Base-by-base conservation (phyloP, 805 yeast genomes). In the Ogataea pignaliae region DNA sequence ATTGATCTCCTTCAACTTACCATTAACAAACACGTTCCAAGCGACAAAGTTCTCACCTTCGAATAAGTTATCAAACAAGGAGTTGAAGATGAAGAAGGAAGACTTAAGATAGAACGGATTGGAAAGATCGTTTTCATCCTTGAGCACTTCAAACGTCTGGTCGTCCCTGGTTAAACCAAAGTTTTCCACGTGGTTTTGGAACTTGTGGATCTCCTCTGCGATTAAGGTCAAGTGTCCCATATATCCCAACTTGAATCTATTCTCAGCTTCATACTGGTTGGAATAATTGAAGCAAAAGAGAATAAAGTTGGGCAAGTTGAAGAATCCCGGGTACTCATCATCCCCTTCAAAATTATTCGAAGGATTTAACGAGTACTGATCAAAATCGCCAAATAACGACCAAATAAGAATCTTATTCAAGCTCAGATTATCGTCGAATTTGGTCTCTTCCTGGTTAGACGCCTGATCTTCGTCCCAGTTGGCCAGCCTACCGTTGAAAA, bases 401-500 rank as follows among this genome's bases (percentile, higher is more conserved):
- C 66, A 66, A 32, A 69, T 64, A 43, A 68, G 50, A 33, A 58
- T 52, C 45, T 61, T 63, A 47, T 63, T 66, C 50, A 61, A 56
- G 51, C 59, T 59, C 30, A 58, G 40, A 39, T 56, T 59, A 42
- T 63, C 68, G 49, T 63, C 66, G 45, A 49, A 65, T 29, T 53
- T 54, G 3, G 64, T 60, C 36, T 64, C 66, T 41, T 57, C 65
- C 41, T 60, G 65, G 37, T 60, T 60, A 3, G 63, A 53, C 3
- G 64, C 63, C 39, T 62, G 59, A 40, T 63, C 66, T 43, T 64
- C 69, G 40, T 64, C 69, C 63, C 66, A 65, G 40, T 65, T 65
- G 11, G 64, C 60, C 34, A 65, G 52, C 36, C 64, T 48, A 1
- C 97, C 97, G 63, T 88, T 89, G 64, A 91, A 80, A 10, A 93